phyloP scores from a whole-genome alignment of 2,329 filamentous ascomycete genomes.

The Pseudogymnoascus destructans region DNA sequence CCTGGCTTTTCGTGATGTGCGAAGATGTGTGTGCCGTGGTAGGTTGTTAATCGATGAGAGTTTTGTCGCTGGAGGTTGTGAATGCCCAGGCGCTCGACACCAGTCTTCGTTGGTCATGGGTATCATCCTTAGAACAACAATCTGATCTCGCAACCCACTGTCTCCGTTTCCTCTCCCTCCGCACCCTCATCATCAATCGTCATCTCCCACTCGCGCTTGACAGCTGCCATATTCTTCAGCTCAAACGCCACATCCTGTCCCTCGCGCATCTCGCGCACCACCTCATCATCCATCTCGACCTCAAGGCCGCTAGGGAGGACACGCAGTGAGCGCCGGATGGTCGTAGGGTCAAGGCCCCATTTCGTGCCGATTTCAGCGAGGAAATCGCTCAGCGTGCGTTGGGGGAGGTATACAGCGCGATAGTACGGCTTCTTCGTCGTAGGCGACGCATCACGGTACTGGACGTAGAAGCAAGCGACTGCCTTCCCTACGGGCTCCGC shows the following conservation, averaged over 20 bases:
- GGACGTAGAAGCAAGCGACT: conserved; percentile 81
- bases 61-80: not conserved
- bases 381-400: conserved; percentile 64
- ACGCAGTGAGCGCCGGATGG: conserved; percentile 58
- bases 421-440: conserved; percentile 46
- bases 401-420: conserved; percentile 72
- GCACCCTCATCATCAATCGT: conserved; percentile 34
- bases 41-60: not conserved
- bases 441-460: conserved; percentile 39
- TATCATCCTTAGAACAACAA: conserved; percentile 25
- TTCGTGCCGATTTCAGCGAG: conserved; percentile 62
- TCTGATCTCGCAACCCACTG: conserved; percentile 25
- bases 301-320: conserved; percentile 63
- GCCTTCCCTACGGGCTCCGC: conserved; percentile 54
- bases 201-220: conserved; percentile 51
- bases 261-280: conserved; percentile 70
- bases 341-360: conserved; percentile 62
- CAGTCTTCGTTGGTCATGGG: not conserved
- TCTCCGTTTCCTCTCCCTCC: conserved; percentile 3
- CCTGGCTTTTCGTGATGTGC: not conserved
- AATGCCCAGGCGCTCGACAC: not conserved
- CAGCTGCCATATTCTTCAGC: conserved; percentile 34
- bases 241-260: conserved; percentile 84
- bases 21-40: not conserved
- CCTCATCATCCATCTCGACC: conserved; percentile 82